phyloP scores from a whole-genome alignment of 2,329 filamentous ascomycete genomes.

The Blastomyces percursus region DNA sequence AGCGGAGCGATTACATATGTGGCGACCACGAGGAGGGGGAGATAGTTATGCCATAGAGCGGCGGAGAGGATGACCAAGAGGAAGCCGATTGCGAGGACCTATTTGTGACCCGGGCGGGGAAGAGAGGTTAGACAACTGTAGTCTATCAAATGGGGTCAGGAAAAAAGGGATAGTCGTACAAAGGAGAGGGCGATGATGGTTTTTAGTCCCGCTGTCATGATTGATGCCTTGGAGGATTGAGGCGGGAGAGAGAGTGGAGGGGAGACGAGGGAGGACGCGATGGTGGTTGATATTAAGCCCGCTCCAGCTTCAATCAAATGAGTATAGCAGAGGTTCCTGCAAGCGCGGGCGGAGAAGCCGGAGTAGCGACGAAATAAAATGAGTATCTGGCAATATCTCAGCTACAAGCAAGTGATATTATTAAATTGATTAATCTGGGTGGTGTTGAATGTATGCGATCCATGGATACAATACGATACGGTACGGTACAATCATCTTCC shows the following conservation, averaged over 20 bases:
- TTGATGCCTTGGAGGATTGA: constrained; percentile 26
- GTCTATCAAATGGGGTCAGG: not conserved
- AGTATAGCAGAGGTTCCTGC: not conserved
- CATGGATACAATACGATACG: not conserved
- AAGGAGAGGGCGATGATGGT: constrained; percentile 99
- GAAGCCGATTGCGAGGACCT: constrained; percentile 94
- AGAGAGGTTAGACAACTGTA: not conserved
- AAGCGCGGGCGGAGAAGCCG: not conserved
- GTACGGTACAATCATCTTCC: not conserved
- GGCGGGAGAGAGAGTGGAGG: constrained; percentile 13
- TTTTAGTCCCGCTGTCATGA: constrained; percentile 77
- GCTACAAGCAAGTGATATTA: not conserved
- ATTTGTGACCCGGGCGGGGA: constrained; percentile 23
- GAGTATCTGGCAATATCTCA: not conserved
- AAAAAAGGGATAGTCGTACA: constrained; percentile 41
- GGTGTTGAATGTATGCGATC: not conserved
- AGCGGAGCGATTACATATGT: constrained; percentile 90
- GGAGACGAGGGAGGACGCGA: constrained; percentile 12
- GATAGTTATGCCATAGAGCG: constrained; percentile 89
- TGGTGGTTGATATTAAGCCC: not conserved
- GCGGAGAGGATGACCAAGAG: constrained; percentile 97
- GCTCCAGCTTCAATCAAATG: not conserved
- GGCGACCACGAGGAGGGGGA: constrained; percentile 86
- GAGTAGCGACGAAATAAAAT: not conserved
- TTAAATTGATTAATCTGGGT: not conserved